Base-by-base conservation (phyloP, 2,329 filamentous ascomycete species). In the Fusarium cicatricum region DNA sequence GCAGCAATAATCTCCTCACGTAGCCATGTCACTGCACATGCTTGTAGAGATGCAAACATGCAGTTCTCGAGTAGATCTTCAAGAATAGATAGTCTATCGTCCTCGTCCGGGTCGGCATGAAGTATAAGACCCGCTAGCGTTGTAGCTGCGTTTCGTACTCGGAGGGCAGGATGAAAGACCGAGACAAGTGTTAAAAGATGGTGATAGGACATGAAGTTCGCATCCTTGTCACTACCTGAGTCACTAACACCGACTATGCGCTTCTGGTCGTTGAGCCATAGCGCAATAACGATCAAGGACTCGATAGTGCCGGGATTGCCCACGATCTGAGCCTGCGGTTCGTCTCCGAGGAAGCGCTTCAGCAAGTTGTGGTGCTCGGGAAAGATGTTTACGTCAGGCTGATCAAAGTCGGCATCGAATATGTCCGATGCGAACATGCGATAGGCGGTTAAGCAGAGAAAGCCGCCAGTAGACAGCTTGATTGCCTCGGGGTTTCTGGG, bases 1-100 rank as follows among this genome's bases (percentile, higher is more conserved):
- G 82, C 80, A 5, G 77, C 70, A 9, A 87, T 77, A 14, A 88
- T 74, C 68, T 89, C 86, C 63, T 88, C 86, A 48, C 85, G 82
- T 29, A 88, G 72, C 86, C 86, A 89, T 4, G 80, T 79, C 5
- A 89, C 79, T 1, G 85, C 86, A 36, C 83, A 85, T 9, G 83
- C 86, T 69, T 87, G 87, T 32, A 89, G 76, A 1, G 82, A 78
- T 2, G 85, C 79, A 64, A 86, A 88, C 62, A 84, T 80, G 76
- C 86, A 88, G 69, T 88, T 86, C 71, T 88, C 85, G 11, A 89
- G 73, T 11, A 88, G 78, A 66, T 89, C 86, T 46, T 86, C 82
- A 9, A 90, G 78, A 59, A 89, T 89, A 23, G 80, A 78, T 14
- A 89, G 74, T 5, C 85, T 79, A 66, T 83, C 80, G 3, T 82